Evolutionary conservation across 2,329 filamentous ascomycete species (phyloP).

Genomic region (Penicillium polonicum): DNA sequence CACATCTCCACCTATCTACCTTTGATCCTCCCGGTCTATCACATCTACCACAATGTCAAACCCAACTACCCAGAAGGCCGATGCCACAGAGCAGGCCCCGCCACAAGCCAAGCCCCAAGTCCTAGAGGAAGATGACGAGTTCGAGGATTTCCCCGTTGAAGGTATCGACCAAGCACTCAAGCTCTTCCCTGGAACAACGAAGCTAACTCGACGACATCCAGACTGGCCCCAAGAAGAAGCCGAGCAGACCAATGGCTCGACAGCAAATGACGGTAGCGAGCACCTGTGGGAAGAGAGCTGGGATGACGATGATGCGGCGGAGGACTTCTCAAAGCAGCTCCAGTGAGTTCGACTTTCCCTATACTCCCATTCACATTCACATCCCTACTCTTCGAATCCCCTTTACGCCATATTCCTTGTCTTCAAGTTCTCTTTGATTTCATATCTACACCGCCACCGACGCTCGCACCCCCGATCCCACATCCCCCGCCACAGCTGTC

Average conservation of each 20-base stretch:
- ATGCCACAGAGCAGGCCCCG: conserved; percentile 48
- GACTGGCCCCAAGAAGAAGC: conserved; percentile 94
- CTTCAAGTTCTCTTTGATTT: background rate
- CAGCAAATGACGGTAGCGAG: conserved; percentile 58
- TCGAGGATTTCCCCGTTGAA: conserved; percentile 97
- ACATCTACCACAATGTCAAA: conserved; percentile 47
- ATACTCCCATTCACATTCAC: background rate
- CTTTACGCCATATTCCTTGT: background rate
- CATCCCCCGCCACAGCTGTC: background rate
- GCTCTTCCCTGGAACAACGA: background rate
- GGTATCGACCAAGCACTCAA: conserved; percentile 52
- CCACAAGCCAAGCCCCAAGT: conserved; percentile 63
- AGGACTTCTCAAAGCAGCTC: conserved; percentile 93
- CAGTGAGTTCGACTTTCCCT: conserved; percentile 60
- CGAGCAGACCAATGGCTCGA: conserved; percentile 58
- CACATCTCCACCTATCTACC: conserved; percentile 7
- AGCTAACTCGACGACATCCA: conserved; percentile 38
- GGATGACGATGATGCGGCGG: conserved; percentile 96
- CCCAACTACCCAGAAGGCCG: conserved; percentile 35
- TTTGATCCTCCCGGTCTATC: conserved; percentile 1
- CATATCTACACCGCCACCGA: background rate
- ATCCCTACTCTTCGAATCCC: background rate
- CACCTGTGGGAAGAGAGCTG: conserved; percentile 99
- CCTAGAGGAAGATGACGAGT: conserved; percentile 96
- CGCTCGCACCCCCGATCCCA: background rate